These are phyloP conservation scores for Amanita muscaria DNA, from an alignment of 768 basidiomycete species.

Conservation along the genomic window DNA sequence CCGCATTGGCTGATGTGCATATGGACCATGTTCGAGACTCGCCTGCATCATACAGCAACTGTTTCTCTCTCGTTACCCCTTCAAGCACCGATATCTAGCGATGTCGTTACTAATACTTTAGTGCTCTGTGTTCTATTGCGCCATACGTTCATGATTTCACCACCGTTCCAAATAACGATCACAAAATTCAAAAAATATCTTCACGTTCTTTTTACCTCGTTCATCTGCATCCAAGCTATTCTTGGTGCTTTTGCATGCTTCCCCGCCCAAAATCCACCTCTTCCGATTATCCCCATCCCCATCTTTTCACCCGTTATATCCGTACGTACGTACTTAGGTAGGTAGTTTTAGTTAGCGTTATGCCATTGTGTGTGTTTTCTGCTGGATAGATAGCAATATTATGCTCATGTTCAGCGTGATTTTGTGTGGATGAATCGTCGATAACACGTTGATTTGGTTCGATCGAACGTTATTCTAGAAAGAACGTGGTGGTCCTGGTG, in stretches of 20 bases:
- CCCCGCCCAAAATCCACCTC: slow-evolving; percentile 7
- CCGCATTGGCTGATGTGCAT: slow-evolving; percentile 3
- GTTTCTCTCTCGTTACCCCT: neutral
- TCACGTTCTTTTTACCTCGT: slow-evolving; percentile 6
- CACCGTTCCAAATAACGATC: slow-evolving; percentile 3
- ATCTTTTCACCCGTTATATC: slow-evolving; percentile 23
- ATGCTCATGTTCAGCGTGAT: slow-evolving; percentile 21
- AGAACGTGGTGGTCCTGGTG: too few species aligned
- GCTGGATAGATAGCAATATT: slow-evolving; percentile 25
- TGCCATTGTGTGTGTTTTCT: slow-evolving; percentile 14
- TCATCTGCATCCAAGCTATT: slow-evolving; percentile 9
- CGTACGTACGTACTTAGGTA: slow-evolving; percentile 29
- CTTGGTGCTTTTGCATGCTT: slow-evolving; percentile 9
- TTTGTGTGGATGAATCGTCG: neutral
- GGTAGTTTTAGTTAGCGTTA: slow-evolving; percentile 32
- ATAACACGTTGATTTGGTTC: neutral
- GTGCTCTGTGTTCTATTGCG: slow-evolving; percentile 5
- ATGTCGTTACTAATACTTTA: slow-evolving; percentile 9
- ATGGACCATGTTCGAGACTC: slow-evolving; percentile 8
- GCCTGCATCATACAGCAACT: slow-evolving; percentile 5
- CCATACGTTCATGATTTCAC: slow-evolving; percentile 7
- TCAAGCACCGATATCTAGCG: slow-evolving; percentile 2
- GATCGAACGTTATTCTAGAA: neutral
- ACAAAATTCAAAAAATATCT: slow-evolving; percentile 8
- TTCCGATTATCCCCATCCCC: slow-evolving; percentile 15